Percentiles rank a stretch among this genome's conserved stretches.
Conservation (phyloP, 371 early-diverging fungal species). For the Amoeboaphelidium occidentale region DNA sequence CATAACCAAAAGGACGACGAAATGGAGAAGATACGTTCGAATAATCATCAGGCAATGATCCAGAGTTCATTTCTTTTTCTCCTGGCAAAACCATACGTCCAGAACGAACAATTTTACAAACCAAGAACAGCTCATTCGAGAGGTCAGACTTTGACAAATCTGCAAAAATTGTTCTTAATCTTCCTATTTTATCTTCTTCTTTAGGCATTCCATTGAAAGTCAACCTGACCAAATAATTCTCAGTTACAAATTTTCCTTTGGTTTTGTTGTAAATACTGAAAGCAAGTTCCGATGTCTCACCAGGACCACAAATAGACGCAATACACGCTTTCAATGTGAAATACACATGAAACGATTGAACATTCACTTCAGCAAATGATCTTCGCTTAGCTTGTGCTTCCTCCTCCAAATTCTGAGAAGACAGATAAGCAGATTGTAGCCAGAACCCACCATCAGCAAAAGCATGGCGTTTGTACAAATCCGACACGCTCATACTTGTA, state of each 20-base stretch:
- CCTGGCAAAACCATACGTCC: constrained; percentile 32
- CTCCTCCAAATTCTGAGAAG: too few species aligned
- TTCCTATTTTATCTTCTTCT: constrained; percentile 22
- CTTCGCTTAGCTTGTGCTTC: too few species aligned
- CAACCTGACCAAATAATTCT: constrained; percentile 28
- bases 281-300: constrained; percentile 28
- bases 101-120: constrained; percentile 31
- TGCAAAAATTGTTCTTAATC: constrained; percentile 25
- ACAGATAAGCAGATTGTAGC: too few species aligned
- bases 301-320: constrained; percentile 18
- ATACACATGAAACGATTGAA: too few species aligned
- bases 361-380: too few species aligned
- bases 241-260: constrained; percentile 26
- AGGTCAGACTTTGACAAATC: constrained; percentile 26
- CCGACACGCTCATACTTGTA: too few species aligned
- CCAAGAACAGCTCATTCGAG: constrained; percentile 22
- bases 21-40: constrained; percentile 3
- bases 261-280: constrained; percentile 30
- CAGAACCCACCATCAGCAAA: too few species aligned
- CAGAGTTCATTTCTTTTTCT: constrained; percentile 10
- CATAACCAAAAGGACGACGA: constrained; percentile 38
- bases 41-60: constrained; percentile 1
- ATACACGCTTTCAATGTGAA: constrained; percentile 34
- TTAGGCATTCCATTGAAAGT: constrained; percentile 30
- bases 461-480: too few species aligned